Evolutionary conservation across 164 flowering plant genomes (phyloP), one percentile per base, ranked within the genome.

Genomic region (Piper betle): DNA sequence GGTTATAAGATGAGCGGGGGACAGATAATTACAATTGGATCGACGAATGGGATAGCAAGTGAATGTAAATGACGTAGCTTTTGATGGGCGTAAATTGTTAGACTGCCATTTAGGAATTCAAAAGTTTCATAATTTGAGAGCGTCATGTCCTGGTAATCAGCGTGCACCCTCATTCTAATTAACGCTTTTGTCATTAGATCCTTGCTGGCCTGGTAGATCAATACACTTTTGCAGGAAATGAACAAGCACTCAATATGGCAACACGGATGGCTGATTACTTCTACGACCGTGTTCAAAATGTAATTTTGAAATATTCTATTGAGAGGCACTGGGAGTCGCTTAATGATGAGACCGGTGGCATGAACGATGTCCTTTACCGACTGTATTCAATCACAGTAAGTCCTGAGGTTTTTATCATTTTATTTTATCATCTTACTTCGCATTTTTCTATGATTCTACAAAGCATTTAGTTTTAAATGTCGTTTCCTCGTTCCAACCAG

Each of bases 181-280:
- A n/a, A 16, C 6, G 6, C 58, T 25, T 6, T 1, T 25, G 15
- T 62, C 69, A 55, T 65, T 71, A 93, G 98, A 86, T 93, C 65
- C 53, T 93, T 79, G 91, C 92, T 33, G 98, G 98, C 43, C 83
- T 93, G n/a, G 66, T 93, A 81, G 98, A 93, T 69, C 98, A 93
- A 68, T 82, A 93, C 64, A 65, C 66, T 8, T 58, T 84, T 18
- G 88, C 84, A 52, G 82, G 73, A 2, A 82, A 84, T 57, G 38
- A 50, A 53, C 73, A 78, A 72, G 94, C 98, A 64, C 65, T 89
- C 18, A 71, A 78, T 60, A 90, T 90, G 89, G 62, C 66, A 19
- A 70, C 65, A 52, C 78, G 81, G 88, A 93, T 93, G 96, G 96
- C 69, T 52, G 90, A 93, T 2, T 87, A 93, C 69, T 86, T 89